Conservation (phyloP, 345 rosid genomes). For the Rhodamnia argentea region DNA sequence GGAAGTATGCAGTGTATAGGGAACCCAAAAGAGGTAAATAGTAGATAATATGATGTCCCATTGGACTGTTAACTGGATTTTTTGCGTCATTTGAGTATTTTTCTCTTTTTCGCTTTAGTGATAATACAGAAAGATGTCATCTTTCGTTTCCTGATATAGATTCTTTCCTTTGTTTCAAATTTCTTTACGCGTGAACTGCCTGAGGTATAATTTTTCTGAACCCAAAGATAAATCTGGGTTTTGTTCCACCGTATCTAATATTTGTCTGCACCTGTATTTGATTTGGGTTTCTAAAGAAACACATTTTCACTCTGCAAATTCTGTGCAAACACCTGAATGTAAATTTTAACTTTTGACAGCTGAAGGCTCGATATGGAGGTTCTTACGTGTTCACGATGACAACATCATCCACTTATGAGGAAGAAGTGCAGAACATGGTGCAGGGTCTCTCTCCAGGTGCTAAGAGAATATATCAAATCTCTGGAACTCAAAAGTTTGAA, state of each 20-base stretch:
- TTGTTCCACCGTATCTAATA: not conserved
- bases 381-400: slow-evolving; percentile 85
- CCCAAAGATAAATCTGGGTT: not conserved
- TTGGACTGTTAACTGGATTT: not conserved
- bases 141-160: not conserved
- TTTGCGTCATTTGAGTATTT: not conserved
- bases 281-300: not conserved
- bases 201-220: not conserved
- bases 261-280: not conserved
- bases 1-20: slow-evolving; percentile 94
- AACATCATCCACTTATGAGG: slow-evolving; percentile 45
- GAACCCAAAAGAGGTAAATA: slow-evolving; percentile 72
- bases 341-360: slow-evolving; percentile 21
- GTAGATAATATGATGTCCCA: not conserved
- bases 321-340: not conserved
- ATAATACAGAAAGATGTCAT: not conserved
- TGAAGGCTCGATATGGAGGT: slow-evolving; percentile 85
- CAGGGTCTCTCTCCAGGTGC: slow-evolving; percentile 50
- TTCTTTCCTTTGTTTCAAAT: not conserved
- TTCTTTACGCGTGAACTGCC: not conserved
- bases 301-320: not conserved
- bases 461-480: slow-evolving; percentile 61
- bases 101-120: not conserved
- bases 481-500: slow-evolving; percentile 97
- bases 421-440: slow-evolving; percentile 56